Base-by-base conservation (phyloP, 2,329 filamentous ascomycete species). In the Pseudogymnoascus sp. region DNA sequence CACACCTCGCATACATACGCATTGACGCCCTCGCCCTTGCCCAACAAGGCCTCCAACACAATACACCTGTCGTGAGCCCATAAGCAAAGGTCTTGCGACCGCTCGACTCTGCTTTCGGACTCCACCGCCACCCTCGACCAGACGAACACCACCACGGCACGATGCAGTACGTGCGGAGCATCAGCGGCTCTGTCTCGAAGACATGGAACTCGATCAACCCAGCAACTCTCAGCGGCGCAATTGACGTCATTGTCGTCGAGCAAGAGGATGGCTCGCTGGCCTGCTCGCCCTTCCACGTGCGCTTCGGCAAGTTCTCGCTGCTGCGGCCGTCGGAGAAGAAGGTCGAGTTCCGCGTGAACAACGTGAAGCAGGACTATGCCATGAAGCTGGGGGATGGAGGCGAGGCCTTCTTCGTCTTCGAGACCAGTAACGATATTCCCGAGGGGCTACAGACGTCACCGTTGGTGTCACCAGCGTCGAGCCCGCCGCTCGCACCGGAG, bases 161-260 rank as follows among this genome's bases (percentile, higher is more conserved):
- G 65, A 97, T 97, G 94, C 92, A 97, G 81, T 97, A 97, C 89
- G 92, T 97, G 68, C 85, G 94, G 68, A 96, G 92, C 71, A 84
- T 97, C 69, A 94, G 91, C 75, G 92, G 92, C 73, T 95, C 91
- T 59, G 93, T 99, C 70, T 96, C 92, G 69, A 97, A 94, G 78
- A 93, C 94, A 74, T 99, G 94, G 94, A 99, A 99, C 76, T 97
- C 92, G 25, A 96, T 99, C 81, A 99, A 99, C 75, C 94, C 94
- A 58, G 91, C 94, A 47, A 99, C 94, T 11, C 84, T 99, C 62
- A 96, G 91, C 77, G 94, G 94, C 71, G 94, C 94, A 71, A 97
- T 99, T 77, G 94, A 99, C 81, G 93, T 97, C 68, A 96, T 99
- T 67, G 93, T 99, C 61, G 91, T 99, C 62, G 91, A 99, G 75